Conservation (phyloP, 345 rosid genomes). For the Crucihimalaya himalaica region DNA sequence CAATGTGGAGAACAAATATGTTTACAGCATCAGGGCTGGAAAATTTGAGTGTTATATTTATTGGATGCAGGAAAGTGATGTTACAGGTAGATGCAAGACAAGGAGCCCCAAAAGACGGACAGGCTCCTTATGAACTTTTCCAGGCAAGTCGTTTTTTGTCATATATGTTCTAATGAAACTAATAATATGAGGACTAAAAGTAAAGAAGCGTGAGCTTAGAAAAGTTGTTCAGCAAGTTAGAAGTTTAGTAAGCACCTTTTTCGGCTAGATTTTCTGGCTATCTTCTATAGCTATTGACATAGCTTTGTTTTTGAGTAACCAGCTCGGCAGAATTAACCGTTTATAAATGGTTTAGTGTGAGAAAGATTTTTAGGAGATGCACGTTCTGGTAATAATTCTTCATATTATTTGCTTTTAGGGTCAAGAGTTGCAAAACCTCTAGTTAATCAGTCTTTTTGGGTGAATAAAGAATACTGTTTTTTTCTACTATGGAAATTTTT, state of each 20-base stretch:
- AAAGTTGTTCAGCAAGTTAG: not conserved
- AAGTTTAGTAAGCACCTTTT: not conserved
- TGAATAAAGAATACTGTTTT: not conserved
- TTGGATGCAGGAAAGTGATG: constrained; percentile 80
- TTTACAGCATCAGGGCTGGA: not conserved
- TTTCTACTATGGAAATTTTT: not conserved
- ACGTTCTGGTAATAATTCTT: not conserved
- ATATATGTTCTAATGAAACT: not conserved
- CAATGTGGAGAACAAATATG: not conserved
- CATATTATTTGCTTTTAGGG: not conserved
- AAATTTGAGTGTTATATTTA: constrained; percentile 24
- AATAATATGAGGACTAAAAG: not conserved
- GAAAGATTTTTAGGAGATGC: too few species aligned
- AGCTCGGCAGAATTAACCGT: not conserved
- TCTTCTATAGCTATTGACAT: not conserved
- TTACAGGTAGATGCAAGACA: constrained; percentile 94
- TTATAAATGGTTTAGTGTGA: not conserved
- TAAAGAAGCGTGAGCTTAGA: not conserved
- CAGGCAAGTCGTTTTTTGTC: constrained; percentile 50
- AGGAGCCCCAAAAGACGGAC: constrained; percentile 87
- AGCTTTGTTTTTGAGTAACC: not conserved
- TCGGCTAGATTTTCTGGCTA: not conserved
- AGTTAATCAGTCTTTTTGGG: not conserved
- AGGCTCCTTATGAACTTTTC: constrained; percentile 86
- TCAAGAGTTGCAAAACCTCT: not conserved